Base-by-base conservation (phyloP, 2,329 filamentous ascomycete genomes). In the Colletotrichum lini region DNA sequence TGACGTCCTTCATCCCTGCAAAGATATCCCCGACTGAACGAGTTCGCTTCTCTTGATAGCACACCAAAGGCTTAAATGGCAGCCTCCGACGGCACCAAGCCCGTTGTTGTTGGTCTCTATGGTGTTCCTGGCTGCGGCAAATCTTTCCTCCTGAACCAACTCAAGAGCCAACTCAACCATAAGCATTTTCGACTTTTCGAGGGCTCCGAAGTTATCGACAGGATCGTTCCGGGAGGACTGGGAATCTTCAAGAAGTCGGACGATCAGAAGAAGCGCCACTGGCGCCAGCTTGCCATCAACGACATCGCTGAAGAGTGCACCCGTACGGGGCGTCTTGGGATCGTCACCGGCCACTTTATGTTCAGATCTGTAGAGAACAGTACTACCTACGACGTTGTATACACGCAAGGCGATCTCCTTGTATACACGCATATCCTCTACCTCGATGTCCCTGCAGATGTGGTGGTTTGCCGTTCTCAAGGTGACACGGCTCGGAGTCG, bases 371-470 rank as follows among this genome's bases (percentile, higher is more conserved):
- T 86, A 35, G 82, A 0, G 69, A 76, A 10, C 16, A 13, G 26
- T 47, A 35, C n/a, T 78, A 76, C 42, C 12, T 21, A 21, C 30
- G 21, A 76, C 0, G 18, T 72, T 7, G 82, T 88, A 0, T 82
- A 78, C 61, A 90, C 86, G 0, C 13, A 77, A 2, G 78, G 74
- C 9, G 89, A 92, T 67, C 59, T 84, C 4, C 53, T 80, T 0
- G 82, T 77, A 0, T 92, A 84, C 75, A 89, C 88, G 0, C 88
- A 92, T 73, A 87, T 92, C 16, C 53, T 92, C 15, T 91, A 92
- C 74, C 75, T 92, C 38, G 78, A 87, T 53, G 74, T 83, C 1
- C 74, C 80, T 2, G 72, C 81, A 0, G 74, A 82, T 1, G 30
- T 77, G 0, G 77, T 91, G 18, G 70, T 71, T 0, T 62, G 82